Evolutionary conservation across 179 eudicot genomes (phyloP).

Genomic region (Silene coronaria): DNA sequence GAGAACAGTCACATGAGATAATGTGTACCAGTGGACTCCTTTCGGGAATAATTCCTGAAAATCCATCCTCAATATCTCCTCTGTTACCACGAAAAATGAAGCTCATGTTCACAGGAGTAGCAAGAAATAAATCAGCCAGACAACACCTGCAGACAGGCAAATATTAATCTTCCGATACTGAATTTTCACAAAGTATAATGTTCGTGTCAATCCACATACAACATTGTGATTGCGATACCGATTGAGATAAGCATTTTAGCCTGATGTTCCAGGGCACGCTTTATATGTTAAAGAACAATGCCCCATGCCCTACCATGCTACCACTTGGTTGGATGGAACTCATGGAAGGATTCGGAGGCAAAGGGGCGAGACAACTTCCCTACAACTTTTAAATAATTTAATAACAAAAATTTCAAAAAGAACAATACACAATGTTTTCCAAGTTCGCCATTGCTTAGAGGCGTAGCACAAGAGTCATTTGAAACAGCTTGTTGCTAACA

Average conservation of each 20-base stretch:
- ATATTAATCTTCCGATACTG: not conserved
- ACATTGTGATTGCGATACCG: slow-evolving; percentile 7
- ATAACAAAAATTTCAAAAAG: no score
- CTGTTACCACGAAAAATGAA: slow-evolving; percentile 28
- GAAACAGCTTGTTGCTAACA: no score
- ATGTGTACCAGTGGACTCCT: slow-evolving; percentile 21
- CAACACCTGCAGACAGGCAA: slow-evolving; percentile 13
- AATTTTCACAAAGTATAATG: not conserved
- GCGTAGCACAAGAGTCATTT: no score
- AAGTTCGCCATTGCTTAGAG: no score
- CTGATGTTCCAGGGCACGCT: not conserved
- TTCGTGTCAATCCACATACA: not conserved
- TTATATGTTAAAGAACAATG: not conserved
- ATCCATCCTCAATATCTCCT: slow-evolving; percentile 25
- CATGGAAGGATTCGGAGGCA: no score
- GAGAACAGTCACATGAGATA: not conserved
- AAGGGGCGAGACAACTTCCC: no score
- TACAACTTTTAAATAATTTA: no score
- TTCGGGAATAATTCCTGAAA: slow-evolving; percentile 23
- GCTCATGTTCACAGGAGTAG: slow-evolving; percentile 22
- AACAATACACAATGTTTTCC: no score
- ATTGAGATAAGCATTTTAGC: not conserved
- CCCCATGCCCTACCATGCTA: not conserved
- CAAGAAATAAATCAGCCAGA: not conserved
- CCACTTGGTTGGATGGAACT: no score